Base-by-base conservation (phyloP, 768 basidiomycete genomes). In the Cystobasidium tubakii region DNA sequence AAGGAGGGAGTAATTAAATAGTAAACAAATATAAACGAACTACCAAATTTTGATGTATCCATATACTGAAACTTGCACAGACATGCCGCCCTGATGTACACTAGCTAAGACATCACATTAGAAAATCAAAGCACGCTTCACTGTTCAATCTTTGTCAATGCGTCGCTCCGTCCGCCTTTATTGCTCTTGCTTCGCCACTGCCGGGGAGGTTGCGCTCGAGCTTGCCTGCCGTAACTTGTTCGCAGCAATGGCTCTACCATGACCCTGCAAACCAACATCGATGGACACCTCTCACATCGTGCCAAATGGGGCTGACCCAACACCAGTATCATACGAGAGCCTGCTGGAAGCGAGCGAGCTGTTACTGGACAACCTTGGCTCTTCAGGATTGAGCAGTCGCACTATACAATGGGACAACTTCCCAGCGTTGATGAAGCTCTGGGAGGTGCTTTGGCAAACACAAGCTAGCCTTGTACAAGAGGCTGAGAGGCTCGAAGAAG, bases 361-460 rank as follows among this genome's bases (percentile, higher is more conserved):
- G 21, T 21, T 60, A 21, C 33, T 60, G 33, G 57, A 27, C 33
- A 27, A 60, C 13, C 57, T 60, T 3, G 57, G 57, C 21, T 27
- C 25, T 60, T 29, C 57, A 27, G 57, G 29, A 6, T 25, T 60
- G 6, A 34, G 23, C 33, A 60, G 57, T 60, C 29, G 21, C 13
- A 17, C 57, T 31, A 60, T 60, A 27, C 25, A 60, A 15, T 60
- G 57, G 57, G 33, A 29, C 15, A 34, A 29, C 15, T 60, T 60
- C 57, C 57, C 57, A 15, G 57, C 57, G 10, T 23, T 60, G 10
- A 60, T 60, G 57, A 27, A 60, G 27, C 25, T 60, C 4, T 60
- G 57, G 57, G 57, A 60, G 12, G 33, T 60, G 6, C 57, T 60
- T 21, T 60, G 57, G 57, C 33, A 29, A 60, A 25, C 57, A 15